Evolutionary conservation across 371 early-diverging fungal genomes (phyloP).

Genomic region (Mucor ambiguus): DNA sequence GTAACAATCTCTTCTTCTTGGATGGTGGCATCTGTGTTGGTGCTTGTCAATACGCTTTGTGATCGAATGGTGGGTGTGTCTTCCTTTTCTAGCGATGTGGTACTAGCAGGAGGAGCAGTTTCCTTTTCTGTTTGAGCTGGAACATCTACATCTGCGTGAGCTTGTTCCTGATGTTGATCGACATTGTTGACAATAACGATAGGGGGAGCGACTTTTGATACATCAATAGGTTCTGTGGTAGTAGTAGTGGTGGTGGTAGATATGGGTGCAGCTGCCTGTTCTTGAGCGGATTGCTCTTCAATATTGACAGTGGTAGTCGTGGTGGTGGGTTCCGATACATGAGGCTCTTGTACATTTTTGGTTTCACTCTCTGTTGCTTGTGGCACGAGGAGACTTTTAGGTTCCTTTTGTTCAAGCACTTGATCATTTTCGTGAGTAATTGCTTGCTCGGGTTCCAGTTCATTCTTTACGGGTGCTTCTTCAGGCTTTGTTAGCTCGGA

Average conservation of each 20-base stretch:
- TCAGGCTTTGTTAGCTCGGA: neutral
- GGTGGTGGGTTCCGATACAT: neutral
- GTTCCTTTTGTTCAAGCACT: neutral
- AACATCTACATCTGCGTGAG: neutral
- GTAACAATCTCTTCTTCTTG: neutral
- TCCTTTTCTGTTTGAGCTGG: constrained; percentile 5
- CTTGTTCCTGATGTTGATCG: neutral
- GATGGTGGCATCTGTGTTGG: constrained; percentile 4
- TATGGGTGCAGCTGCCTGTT: neutral
- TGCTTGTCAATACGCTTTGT: constrained; percentile 6
- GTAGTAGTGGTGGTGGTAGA: too few relatives aligned
- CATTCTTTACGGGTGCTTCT: neutral
- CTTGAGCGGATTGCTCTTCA: neutral
- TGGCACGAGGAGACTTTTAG: neutral
- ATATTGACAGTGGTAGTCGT: neutral
- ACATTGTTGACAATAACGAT: neutral
- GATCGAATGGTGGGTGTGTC: constrained; percentile 11
- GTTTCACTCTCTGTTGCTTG: neutral
- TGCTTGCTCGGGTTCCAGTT: neutral
- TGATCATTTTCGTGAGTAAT: neutral
- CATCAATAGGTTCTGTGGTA: neutral
- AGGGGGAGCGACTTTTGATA: neutral
- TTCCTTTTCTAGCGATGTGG: constrained; percentile 1
- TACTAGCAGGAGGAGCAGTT: neutral
- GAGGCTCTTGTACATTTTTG: constrained; percentile 4